phyloP scores from a whole-genome alignment of 2,329 filamentous ascomycete genomes.

The Chrysosporium queenslandicum region DNA sequence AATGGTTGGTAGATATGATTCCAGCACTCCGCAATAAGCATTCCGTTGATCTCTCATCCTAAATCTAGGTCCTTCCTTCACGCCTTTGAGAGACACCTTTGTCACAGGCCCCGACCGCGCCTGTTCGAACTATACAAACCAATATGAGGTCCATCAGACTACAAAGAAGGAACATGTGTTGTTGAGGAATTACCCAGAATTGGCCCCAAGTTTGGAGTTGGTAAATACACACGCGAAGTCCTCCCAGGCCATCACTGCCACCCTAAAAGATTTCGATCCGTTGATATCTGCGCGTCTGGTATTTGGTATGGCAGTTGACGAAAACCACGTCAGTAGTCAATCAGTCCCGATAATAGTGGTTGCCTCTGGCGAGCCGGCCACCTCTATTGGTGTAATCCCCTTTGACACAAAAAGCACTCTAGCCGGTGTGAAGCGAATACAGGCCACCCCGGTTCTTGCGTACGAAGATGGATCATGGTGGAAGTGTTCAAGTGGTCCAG shows the following conservation, averaged over 20 bases:
- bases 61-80: not conserved
- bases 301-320: constrained; percentile 39
- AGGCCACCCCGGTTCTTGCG: constrained; percentile 32
- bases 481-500: constrained; percentile 40
- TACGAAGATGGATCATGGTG: constrained; percentile 39
- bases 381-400: constrained; percentile 38
- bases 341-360: constrained; percentile 31
- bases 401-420: constrained; percentile 14
- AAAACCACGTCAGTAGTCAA: constrained; percentile 21
- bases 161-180: constrained; percentile 20
- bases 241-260: constrained; percentile 26
- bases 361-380: constrained; percentile 38
- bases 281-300: constrained; percentile 37
- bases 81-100: not conserved
- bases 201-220: constrained; percentile 26
- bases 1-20: not conserved
- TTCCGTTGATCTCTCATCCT: not conserved
- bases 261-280: constrained; percentile 28
- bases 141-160: not conserved
- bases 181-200: constrained; percentile 27
- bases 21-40: not conserved
- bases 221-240: constrained; percentile 24
- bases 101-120: not conserved
- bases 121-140: not conserved
- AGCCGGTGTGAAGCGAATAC: constrained; percentile 29